phyloP scores from a whole-genome alignment of 495 filamentous ascomycete species.

The Penicillium bovifimosum region DNA sequence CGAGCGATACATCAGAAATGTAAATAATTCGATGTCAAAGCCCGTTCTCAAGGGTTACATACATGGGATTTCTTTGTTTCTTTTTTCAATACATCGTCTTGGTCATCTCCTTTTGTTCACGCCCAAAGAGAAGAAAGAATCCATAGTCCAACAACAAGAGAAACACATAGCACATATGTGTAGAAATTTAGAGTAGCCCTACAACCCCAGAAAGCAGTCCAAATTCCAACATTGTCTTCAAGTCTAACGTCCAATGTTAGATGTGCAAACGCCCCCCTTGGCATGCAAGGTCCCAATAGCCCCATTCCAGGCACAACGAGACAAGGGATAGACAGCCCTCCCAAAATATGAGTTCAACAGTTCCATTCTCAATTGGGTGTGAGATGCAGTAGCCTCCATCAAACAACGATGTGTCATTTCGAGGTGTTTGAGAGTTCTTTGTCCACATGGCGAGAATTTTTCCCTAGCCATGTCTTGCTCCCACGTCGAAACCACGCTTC shows the following conservation, averaged over 20 bases:
- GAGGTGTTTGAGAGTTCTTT: neutral
- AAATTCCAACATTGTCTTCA: too few relatives aligned
- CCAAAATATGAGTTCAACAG: neutral
- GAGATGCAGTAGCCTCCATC: neutral
- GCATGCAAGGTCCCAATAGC: slow-evolving; percentile 26
- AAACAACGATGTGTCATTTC: slow-evolving; percentile 21
- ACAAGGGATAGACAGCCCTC: slow-evolving; percentile 15
- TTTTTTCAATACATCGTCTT: neutral
- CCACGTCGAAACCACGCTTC: slow-evolving; percentile 19
- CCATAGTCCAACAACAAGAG: neutral
- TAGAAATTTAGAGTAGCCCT: neutral
- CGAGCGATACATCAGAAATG: slow-evolving; percentile 7
- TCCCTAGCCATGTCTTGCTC: slow-evolving; percentile 20
- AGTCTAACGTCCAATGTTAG: neutral
- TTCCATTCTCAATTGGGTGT: slow-evolving; percentile 6
- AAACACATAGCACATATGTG: neutral
- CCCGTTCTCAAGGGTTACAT: neutral
- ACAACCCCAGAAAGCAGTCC: neutral
- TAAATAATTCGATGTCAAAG: neutral
- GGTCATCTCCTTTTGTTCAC: too few relatives aligned
- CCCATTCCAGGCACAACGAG: slow-evolving; percentile 10
- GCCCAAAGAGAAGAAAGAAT: neutral
- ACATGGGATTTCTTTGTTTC: neutral
- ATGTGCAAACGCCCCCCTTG: slow-evolving; percentile 9
- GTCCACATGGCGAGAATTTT: slow-evolving; percentile 19